A percentile compares a stretch with the other conserved stretches of the same genome.
phyloP scores from a whole-genome alignment of 495 filamentous ascomycete genomes.

The Talaromyces wortmannii region DNA sequence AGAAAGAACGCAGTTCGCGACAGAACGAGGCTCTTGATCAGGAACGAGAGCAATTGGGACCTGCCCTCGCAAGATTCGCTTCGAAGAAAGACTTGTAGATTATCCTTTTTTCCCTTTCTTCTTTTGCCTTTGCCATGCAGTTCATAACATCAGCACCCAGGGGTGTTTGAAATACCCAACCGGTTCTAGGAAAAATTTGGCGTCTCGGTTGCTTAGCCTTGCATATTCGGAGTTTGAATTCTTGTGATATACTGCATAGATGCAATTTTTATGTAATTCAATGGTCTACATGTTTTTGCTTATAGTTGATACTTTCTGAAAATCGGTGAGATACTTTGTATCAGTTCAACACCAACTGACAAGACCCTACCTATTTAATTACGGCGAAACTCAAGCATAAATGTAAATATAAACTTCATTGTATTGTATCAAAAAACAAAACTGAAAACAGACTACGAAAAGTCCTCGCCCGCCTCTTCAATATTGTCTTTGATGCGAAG shows the following conservation, averaged over 20 bases:
- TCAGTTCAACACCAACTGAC: too few relatives aligned
- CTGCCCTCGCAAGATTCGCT: conserved; percentile 65
- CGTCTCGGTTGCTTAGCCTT: not conserved
- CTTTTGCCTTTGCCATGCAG: not conserved
- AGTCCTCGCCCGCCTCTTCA: conserved; percentile 69
- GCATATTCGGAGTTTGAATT: not conserved
- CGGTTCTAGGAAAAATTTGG: not conserved
- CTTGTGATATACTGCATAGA: too few relatives aligned
- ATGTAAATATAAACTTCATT: not conserved
- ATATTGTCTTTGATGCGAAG: conserved; percentile 76
- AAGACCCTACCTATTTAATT: too few relatives aligned
- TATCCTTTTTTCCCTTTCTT: conserved; percentile 9
- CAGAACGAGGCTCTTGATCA: conserved; percentile 58
- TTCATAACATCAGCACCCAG: not conserved
- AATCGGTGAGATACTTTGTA: too few relatives aligned
- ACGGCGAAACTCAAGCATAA: not conserved
- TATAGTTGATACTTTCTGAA: too few relatives aligned
- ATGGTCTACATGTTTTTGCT: too few relatives aligned
- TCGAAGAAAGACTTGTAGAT: conserved; percentile 35
- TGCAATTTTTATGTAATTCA: too few relatives aligned
- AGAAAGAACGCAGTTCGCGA: conserved; percentile 55
- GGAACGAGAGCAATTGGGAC: conserved; percentile 56
- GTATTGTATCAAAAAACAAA: not conserved
- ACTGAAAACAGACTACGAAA: conserved; percentile 43
- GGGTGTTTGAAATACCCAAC: not conserved